Evolutionary conservation across 208 protist genomes (phyloP).

Genomic region (Trypanosoma grayi): DNA sequence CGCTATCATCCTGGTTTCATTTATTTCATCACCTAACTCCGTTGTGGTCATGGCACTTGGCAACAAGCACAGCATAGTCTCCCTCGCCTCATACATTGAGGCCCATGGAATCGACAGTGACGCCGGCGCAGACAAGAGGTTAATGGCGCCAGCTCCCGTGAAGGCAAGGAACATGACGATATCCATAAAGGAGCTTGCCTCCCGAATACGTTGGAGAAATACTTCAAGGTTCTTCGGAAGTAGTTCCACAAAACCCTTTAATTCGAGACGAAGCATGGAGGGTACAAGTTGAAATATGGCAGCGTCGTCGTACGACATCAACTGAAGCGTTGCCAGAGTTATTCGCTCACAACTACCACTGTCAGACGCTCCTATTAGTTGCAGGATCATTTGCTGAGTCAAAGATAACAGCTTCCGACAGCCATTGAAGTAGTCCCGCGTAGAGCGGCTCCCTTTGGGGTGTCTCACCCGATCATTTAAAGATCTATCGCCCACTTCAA

Average conservation of each 20-base stretch:
- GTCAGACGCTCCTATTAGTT: constrained; percentile 15
- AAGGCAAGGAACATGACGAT: constrained; percentile 61
- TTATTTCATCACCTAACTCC: background rate
- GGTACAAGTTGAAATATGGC: constrained; percentile 60
- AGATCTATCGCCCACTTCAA: constrained; percentile 17
- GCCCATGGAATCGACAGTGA: constrained; percentile 10
- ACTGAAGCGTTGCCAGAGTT: constrained; percentile 32
- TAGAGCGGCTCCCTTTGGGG: constrained; percentile 43
- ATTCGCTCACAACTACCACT: constrained; percentile 27
- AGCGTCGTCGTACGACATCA: constrained; percentile 47
- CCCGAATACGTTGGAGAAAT: constrained; percentile 33
- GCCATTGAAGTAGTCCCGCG: constrained; percentile 46
- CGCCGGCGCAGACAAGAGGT: background rate
- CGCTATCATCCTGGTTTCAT: background rate
- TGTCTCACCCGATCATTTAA: background rate
- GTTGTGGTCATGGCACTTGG: background rate
- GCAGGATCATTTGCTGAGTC: constrained; percentile 11
- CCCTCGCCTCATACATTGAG: constrained; percentile 15
- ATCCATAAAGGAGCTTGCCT: constrained; percentile 40
- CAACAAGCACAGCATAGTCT: constrained; percentile 8
- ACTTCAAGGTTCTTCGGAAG: constrained; percentile 22
- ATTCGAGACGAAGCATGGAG: constrained; percentile 27
- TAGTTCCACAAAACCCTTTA: constrained; percentile 43
- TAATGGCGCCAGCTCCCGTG: constrained; percentile 4
- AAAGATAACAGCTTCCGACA: constrained; percentile 26